Conservation (phyloP, 75 land plant species). For the Sequoia sempervirens region DNA sequence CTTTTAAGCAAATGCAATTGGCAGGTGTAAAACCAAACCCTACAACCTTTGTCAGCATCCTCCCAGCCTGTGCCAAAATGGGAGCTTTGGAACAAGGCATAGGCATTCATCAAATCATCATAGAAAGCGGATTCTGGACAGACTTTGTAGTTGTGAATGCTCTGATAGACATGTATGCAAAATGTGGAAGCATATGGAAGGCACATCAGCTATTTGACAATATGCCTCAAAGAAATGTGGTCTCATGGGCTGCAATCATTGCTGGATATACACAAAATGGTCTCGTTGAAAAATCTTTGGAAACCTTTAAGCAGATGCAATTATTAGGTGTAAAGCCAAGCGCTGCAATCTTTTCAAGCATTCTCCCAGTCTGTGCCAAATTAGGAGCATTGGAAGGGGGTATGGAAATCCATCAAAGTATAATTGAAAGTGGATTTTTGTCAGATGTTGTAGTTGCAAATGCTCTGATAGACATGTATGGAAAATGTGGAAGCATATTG, state of each 20-base stretch:
- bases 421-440: conserved; percentile 41
- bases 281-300: too few species aligned
- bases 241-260: too few species aligned
- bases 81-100: too few species aligned
- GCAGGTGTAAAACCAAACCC: conserved; percentile 42
- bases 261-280: too few species aligned
- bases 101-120: background rate
- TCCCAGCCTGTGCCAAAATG: too few species aligned
- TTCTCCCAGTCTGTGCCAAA: conserved; percentile 53
- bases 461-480: conserved; percentile 40
- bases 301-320: too few species aligned
- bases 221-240: too few species aligned
- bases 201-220: too few species aligned
- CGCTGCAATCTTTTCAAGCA: conserved; percentile 56
- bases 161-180: background rate
- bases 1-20: conserved; percentile 52
- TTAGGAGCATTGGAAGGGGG: conserved; percentile 41
- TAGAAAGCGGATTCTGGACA: background rate
- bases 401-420: conserved; percentile 46
- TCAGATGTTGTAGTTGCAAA: conserved; percentile 30
- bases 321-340: too few species aligned
- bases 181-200: too few species aligned
- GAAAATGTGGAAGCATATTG: conserved; percentile 3
- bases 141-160: background rate
- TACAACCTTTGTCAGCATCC: too few species aligned